phyloP scores from a whole-genome alignment of 176 grass and related monocot species.

The Triticum dicoccoides region DNA sequence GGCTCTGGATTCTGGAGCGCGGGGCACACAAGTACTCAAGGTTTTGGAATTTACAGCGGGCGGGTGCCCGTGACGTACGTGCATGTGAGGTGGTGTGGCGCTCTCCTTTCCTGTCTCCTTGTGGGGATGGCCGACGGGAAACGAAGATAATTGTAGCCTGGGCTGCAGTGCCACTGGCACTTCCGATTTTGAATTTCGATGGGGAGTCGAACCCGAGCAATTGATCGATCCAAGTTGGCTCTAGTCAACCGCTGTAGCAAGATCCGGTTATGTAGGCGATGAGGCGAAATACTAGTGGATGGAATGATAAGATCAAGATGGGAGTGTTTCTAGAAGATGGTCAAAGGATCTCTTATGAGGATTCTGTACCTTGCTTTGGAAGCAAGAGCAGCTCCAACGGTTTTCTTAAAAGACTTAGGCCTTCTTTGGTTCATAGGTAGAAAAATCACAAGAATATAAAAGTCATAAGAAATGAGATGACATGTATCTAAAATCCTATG shows the following conservation, averaged over 20 bases:
- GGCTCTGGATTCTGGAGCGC: neutral
- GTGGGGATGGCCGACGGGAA: neutral
- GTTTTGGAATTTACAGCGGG: neutral
- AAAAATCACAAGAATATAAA: too few relatives aligned
- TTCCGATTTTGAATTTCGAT: neutral
- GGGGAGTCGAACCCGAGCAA: neutral
- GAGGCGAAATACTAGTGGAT: neutral
- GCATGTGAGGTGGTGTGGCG: slow-evolving; percentile 31
- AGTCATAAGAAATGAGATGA: too few relatives aligned
- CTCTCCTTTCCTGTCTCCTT: neutral
- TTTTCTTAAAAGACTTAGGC: too few relatives aligned
- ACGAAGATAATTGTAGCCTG: neutral
- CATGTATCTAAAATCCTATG: too few relatives aligned
- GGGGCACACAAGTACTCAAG: neutral
- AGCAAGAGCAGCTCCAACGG: too few relatives aligned
- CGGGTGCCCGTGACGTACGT: neutral
- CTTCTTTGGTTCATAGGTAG: too few relatives aligned
- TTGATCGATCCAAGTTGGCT: slow-evolving; percentile 4
- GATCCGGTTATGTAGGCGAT: slow-evolving; percentile 25
- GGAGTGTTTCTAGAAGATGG: neutral
- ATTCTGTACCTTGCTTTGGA: too few relatives aligned
- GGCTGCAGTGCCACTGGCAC: neutral
- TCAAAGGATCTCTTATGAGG: too few relatives aligned
- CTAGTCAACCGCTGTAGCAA: slow-evolving; percentile 8
- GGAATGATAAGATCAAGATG: neutral